Evolutionary conservation across 2,329 filamentous ascomycete species (phyloP).

Genomic region (Pyrenochaeta sp.): DNA sequence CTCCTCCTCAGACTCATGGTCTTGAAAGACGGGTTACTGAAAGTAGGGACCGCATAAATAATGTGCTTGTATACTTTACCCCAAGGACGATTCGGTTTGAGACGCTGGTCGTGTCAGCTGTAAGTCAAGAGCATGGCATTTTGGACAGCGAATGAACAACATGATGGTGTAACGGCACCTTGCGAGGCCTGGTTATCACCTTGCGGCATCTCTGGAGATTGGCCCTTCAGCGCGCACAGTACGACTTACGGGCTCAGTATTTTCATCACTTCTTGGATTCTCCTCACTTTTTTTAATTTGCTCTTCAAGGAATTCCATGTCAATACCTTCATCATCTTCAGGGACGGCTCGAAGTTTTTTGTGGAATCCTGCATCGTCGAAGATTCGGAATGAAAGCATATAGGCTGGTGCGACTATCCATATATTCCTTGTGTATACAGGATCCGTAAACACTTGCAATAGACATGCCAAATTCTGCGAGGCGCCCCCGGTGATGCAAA

Average conservation of each 20-base stretch:
- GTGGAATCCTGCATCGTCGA: slow-evolving; percentile 79
- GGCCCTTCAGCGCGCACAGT: not conserved
- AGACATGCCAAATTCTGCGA: slow-evolving; percentile 82
- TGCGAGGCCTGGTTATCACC: not conserved
- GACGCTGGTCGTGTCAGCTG: slow-evolving; percentile 49
- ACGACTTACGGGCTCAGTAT: slow-evolving; percentile 54
- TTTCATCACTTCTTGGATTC: slow-evolving; percentile 47
- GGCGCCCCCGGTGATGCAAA: slow-evolving; percentile 86
- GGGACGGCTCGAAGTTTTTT: slow-evolving; percentile 73
- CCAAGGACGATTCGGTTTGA: slow-evolving; percentile 67
- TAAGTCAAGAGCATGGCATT: not conserved
- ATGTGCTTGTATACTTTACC: slow-evolving; percentile 86
- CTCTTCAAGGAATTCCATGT: slow-evolving; percentile 68
- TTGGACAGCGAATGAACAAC: not conserved
- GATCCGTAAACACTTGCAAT: slow-evolving; percentile 82
- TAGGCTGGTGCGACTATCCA: slow-evolving; percentile 88
- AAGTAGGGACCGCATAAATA: slow-evolving; percentile 88
- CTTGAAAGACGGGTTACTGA: slow-evolving; percentile 86
- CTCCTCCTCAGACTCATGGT: slow-evolving; percentile 78
- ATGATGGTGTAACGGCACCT: not conserved
- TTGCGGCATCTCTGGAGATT: not conserved
- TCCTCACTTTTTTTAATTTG: slow-evolving; percentile 62
- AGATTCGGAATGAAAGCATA: slow-evolving; percentile 84
- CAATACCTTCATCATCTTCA: slow-evolving; percentile 80
- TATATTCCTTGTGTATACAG: slow-evolving; percentile 74